Base-by-base conservation (phyloP, 2,329 filamentous ascomycete genomes). In the Pseudocercospora fijiensis region DNA sequence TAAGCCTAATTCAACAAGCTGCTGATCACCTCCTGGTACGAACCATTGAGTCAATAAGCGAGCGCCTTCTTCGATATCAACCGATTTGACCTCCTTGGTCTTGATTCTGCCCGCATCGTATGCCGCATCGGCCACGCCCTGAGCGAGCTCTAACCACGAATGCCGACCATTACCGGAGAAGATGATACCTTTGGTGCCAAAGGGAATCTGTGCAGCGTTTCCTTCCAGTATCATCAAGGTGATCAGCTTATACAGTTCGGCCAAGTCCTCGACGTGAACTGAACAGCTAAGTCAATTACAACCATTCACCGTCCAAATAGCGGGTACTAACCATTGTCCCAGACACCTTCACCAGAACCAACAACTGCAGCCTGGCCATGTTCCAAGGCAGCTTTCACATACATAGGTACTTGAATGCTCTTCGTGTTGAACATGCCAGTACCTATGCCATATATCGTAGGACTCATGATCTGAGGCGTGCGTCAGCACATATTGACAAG, bases 1-100 rank as follows among this genome's bases (percentile, higher is more conserved):
- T 22, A 78, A 71, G 2, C 74, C 76, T 4, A 77, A 66, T 70
- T 81, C 78, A 6, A 73, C 66, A 30, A 74, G 52, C 13, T 67
- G 67, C 49, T 67, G 64, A 0, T 76, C 70, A 2, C 78, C 79
- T 5, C 81, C 57, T 22, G 75, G 68, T 16, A 41, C 37, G 37
- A 41, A 41, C 16, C 37, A 41, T 18, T 41, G 16, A 41, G 37
- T 41, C 37, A 41, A 18, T 7, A 41, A 18, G 16, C 37, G 37
- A 41, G 37, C 37, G 16, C 16, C 16, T 5, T 41, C 37, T 41
- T 41, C 37, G 6, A 41, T 18, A 8, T 41, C 16, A 18, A 41
- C 16, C 18, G 37, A 41, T 41, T 41, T 41, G 37, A 41, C 37
- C 16, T 18, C 16, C 13, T 16, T 41, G 37, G 37, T 41, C 37